phyloP scores from a whole-genome alignment of 148 eudicot genomes.

The Fagopyrum homotropicum region DNA sequence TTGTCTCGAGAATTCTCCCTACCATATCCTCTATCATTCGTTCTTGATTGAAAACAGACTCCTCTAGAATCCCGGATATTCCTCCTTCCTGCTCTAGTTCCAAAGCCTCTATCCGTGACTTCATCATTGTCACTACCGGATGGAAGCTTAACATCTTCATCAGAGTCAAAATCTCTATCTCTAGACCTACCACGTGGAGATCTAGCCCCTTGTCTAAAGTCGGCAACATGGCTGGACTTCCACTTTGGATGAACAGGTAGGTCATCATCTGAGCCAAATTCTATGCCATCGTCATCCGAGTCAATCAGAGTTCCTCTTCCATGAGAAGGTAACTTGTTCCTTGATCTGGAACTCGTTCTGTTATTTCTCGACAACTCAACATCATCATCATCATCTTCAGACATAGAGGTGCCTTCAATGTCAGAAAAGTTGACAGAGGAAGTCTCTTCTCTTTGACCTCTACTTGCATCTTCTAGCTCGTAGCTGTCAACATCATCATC shows the following conservation, averaged over 20 bases:
- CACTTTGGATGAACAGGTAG: constrained; percentile 64
- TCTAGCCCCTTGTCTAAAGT: constrained; percentile 35
- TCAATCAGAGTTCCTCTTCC: constrained; percentile 25
- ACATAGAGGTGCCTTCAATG: constrained; percentile 58
- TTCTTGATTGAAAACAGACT: constrained; percentile 15
- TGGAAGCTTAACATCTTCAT: constrained; percentile 42
- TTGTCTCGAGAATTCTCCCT: not conserved
- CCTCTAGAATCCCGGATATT: constrained; percentile 21
- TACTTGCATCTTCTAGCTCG: constrained; percentile 55
- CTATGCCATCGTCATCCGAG: constrained; percentile 38
- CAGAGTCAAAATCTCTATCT: constrained; percentile 30
- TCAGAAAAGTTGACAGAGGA: constrained; percentile 67
- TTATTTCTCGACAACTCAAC: constrained; percentile 15
- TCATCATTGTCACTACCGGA: constrained; percentile 55
- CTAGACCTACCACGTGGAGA: constrained; percentile 22
- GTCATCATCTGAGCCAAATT: constrained; percentile 64
- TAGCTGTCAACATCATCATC: constrained; percentile 68
- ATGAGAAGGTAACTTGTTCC: constrained; percentile 22
- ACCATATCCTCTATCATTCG: constrained; percentile 25
- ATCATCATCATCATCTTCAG: constrained; percentile 43
- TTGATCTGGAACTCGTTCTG: constrained; percentile 22
- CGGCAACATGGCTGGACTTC: constrained; percentile 70
- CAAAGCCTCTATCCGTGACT: constrained; percentile 22
- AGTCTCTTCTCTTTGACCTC: constrained; percentile 29
- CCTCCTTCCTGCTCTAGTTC: constrained; percentile 19